These are phyloP conservation scores for Metschnikowia orientalis DNA, from an alignment of 805 yeast genomes.

Conservation along the genomic window DNA sequence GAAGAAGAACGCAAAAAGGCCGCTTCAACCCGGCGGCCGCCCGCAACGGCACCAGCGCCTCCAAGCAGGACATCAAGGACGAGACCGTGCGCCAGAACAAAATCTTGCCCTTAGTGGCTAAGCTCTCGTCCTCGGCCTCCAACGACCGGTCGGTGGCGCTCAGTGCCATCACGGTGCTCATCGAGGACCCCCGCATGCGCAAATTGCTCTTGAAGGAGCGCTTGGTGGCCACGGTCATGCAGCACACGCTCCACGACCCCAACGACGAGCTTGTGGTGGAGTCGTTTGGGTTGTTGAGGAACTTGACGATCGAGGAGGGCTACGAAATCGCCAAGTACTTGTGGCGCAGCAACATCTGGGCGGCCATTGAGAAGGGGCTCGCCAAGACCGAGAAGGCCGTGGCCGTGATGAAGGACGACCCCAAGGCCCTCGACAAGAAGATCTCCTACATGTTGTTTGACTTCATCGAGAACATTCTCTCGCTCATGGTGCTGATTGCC, in stretches of 20 bases:
- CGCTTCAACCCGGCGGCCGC: constrained; percentile 34
- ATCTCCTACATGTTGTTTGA: constrained; percentile 49
- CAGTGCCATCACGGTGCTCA: constrained; percentile 63
- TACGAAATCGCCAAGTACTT: constrained; percentile 69
- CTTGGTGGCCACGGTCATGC: constrained; percentile 58
- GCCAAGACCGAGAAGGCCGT: constrained; percentile 49
- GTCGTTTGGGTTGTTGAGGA: constrained; percentile 75
- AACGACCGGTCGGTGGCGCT: constrained; percentile 78
- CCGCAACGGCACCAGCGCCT: constrained; percentile 13
- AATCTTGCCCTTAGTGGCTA: constrained; percentile 63
- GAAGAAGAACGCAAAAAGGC: constrained; percentile 36
- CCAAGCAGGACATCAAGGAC: constrained; percentile 35
- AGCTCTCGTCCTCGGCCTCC: constrained; percentile 56
- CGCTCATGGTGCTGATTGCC: constrained; percentile 62
- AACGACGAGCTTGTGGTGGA: constrained; percentile 75
- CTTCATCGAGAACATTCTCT: constrained; percentile 67
- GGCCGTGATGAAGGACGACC: constrained; percentile 30
- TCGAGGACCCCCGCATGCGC: constrained; percentile 66
- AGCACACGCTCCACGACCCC: constrained; percentile 60
- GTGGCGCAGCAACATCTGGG: constrained; percentile 79
- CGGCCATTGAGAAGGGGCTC: constrained; percentile 49
- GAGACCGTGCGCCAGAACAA: constrained; percentile 48
- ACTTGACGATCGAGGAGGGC: constrained; percentile 81
- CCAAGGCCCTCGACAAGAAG: constrained; percentile 19
- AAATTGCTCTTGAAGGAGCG: constrained; percentile 64